phyloP scores from a whole-genome alignment of 345 rosid genomes.

The Pistacia vera region DNA sequence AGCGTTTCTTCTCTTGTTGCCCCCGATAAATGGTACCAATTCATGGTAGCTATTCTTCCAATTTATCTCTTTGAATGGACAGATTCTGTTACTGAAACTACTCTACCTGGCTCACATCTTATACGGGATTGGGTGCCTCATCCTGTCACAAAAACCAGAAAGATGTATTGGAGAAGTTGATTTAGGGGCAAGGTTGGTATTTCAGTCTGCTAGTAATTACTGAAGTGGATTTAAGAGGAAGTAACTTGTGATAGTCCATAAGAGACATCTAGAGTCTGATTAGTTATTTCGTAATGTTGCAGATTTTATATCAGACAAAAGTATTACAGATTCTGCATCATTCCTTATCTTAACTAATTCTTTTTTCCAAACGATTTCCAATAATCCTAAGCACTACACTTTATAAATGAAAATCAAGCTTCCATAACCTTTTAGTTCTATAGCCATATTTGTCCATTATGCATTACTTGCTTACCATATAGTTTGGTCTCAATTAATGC shows the following conservation, averaged over 20 bases:
- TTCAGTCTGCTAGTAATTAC: slow-evolving; percentile 9
- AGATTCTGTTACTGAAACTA: slow-evolving; percentile 44
- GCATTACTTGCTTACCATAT: not conserved
- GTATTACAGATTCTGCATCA: not conserved
- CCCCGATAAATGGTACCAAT: slow-evolving; percentile 26
- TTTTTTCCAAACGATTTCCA: not conserved
- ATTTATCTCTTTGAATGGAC: slow-evolving; percentile 36
- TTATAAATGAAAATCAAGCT: not conserved
- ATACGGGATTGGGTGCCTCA: slow-evolving; percentile 85
- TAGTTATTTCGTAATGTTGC: not conserved
- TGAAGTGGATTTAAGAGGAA: not conserved
- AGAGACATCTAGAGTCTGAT: not conserved
- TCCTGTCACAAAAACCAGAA: slow-evolving; percentile 39
- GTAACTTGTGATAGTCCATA: not conserved
- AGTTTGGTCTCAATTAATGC: not conserved
- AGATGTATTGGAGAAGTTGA: slow-evolving; percentile 54
- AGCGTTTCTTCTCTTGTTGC: slow-evolving; percentile 28
- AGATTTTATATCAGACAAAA: not conserved
- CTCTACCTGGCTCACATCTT: slow-evolving; percentile 58
- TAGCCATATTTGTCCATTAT: not conserved
- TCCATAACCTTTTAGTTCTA: not conserved
- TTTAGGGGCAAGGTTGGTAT: slow-evolving; percentile 80
- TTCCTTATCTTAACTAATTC: not conserved
- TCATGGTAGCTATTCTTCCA: slow-evolving; percentile 32
- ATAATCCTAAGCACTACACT: not conserved